Evolutionary conservation across 495 filamentous ascomycete genomes (phyloP), one percentile per base, ranked within the genome.

Genomic region (Cenococcum geophilum): DNA sequence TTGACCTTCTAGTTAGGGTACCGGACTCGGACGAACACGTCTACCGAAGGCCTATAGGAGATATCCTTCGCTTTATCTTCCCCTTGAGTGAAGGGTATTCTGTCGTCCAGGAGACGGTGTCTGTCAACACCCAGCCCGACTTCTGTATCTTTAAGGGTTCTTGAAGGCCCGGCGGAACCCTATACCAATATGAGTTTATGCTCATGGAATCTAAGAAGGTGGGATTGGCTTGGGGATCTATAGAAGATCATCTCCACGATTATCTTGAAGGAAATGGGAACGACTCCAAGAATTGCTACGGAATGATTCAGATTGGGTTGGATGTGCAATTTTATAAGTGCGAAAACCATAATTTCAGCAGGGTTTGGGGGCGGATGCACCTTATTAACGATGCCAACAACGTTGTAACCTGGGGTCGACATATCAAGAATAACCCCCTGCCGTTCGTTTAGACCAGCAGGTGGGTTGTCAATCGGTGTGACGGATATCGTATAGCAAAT

Each of bases 281-380:
- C 55, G 47, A 60, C 25, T 20, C 11, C 51, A 61, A 61, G 37
- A 55, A 61, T 61, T 43, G 32, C 34, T 61, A 61, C 27, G 50
- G 59, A 56, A 61, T 61, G 59, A 18, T 56, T 61, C 36, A 61
- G 59, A 56, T 61, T 36, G 51, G 59, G 4, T 56, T 56, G n/a
- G 53, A 62, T 9, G 53, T 62, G 37, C 53, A 57, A 35, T 62
- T 50, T 32, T 62, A 57, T 22, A 62, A 62, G 53, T 57, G 45
- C 34, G 60, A 57, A 62, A 5, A 40, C 12, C 5, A 5, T 3
- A 42, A 5, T 20, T 57, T 62, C 20, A 62, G 40, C 43, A 50
- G 22, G 53, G 20, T 62, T 57, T 40, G 60, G 53, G 53, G 23
- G 40, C 11, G 4, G 53, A 62, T 62, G 60, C 60, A 62, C 53